Percentiles rank a stretch among this genome's conserved stretches.
These are phyloP conservation scores for Cladosporium sp. DNA, from an alignment of 2,329 filamentous ascomycete genomes.

Conservation along the genomic window DNA sequence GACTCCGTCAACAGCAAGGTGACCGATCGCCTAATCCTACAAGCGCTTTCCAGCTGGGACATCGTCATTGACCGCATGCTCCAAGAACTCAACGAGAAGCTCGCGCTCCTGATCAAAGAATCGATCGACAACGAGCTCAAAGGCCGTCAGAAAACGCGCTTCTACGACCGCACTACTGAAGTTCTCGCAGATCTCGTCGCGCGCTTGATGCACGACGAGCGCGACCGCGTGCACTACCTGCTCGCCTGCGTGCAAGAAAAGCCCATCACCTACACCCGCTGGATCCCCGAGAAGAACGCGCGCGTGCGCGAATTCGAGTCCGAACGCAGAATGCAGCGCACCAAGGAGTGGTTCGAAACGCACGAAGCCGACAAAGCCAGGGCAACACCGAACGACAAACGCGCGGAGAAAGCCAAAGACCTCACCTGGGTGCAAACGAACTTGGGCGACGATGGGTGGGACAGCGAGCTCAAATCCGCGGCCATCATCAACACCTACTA, in stretches of 20 bases:
- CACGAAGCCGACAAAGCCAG: constrained; percentile 12
- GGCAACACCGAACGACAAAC: constrained; percentile 16
- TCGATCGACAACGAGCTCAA: background rate
- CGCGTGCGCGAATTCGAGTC: constrained; percentile 23
- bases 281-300: constrained; percentile 8
- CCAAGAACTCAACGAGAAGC: background rate
- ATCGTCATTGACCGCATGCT: constrained; percentile 20
- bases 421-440: constrained; percentile 26
- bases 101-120: background rate
- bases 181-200: constrained; percentile 31
- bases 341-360: constrained; percentile 26
- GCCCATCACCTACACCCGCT: constrained; percentile 3
- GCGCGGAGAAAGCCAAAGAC: constrained; percentile 27
- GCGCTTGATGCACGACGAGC: constrained; percentile 28
- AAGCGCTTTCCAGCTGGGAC: constrained; percentile 27
- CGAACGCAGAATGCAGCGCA: constrained; percentile 25
- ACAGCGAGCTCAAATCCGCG: background rate
- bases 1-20: constrained; percentile 2
- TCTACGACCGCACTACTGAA: constrained; percentile 12
- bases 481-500: constrained; percentile 52
- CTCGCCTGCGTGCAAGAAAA: constrained; percentile 23
- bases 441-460: constrained; percentile 53
- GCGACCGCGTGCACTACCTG: constrained; percentile 24
- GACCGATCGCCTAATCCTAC: constrained; percentile 25
- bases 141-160: background rate